Evolutionary conservation across 495 filamentous ascomycete genomes (phyloP).

Genomic region (Penicillium canariense): DNA sequence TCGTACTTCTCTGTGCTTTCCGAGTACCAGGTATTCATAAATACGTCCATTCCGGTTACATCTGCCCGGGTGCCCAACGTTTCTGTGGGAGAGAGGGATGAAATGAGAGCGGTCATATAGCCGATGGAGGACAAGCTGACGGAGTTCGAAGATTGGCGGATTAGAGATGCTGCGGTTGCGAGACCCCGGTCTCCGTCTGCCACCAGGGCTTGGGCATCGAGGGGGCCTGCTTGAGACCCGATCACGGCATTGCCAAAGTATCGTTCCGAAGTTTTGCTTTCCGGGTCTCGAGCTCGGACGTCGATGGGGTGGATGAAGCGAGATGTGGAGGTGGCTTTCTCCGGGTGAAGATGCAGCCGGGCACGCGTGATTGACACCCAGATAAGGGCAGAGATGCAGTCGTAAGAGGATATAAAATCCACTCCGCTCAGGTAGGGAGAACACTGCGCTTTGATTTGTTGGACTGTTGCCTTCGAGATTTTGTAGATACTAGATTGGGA

Average conservation of each 20-base stretch:
- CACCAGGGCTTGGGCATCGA: constrained; percentile 4
- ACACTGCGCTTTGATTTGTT: constrained; percentile 19
- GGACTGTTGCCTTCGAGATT: constrained; percentile 12
- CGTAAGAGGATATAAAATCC: constrained; percentile 27
- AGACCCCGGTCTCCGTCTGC: constrained; percentile 9
- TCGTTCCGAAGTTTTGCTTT: constrained; percentile 11
- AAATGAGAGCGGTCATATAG: constrained; percentile 13
- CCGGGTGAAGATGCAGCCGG: constrained; percentile 17
- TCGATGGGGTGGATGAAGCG: constrained; percentile 25
- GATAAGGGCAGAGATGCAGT: constrained; percentile 26
- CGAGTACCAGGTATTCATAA: constrained; percentile 28
- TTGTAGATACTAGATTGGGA: constrained; percentile 18
- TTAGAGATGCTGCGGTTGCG: constrained; percentile 15
- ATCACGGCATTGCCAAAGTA: constrained; percentile 31
- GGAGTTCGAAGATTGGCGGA: constrained; percentile 21
- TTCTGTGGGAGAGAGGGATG: constrained; percentile 19
- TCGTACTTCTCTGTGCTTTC: constrained; percentile 23
- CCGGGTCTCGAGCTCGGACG: constrained; percentile 22
- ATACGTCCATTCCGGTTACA: constrained; percentile 24
- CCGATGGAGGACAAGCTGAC: constrained; percentile 12
- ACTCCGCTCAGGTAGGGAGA: constrained; percentile 8
- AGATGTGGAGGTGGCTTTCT: constrained; percentile 8
- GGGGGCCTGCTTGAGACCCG: constrained; percentile 15
- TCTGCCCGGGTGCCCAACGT: constrained; percentile 15
- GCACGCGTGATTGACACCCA: constrained; percentile 23